These are phyloP conservation scores for Penicillium griseofulvum DNA, from an alignment of 2,329 filamentous ascomycete genomes.

Conservation along the genomic window DNA sequence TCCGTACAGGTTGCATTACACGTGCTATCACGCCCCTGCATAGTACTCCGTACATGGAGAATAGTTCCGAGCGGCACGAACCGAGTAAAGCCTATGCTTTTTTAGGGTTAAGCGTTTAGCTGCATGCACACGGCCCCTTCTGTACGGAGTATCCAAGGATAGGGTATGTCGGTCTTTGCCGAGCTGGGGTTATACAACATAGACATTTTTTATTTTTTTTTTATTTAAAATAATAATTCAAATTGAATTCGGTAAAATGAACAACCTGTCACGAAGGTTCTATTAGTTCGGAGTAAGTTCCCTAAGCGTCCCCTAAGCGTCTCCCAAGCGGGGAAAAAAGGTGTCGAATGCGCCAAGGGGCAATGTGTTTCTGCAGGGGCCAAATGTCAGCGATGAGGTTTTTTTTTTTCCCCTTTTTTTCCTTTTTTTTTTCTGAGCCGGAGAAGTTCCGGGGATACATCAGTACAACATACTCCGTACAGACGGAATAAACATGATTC, in stretches of 20 bases:
- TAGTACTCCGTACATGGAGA: neutral
- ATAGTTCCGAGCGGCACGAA: conserved; percentile 7
- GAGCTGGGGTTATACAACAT: neutral
- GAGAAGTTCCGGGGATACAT: neutral
- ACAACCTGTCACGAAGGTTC: neutral
- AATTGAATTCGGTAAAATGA: neutral
- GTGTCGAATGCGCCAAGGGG: no score
- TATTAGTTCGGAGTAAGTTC: neutral
- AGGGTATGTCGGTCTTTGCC: neutral
- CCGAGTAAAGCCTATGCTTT: neutral
- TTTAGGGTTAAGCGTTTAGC: conserved; percentile 5
- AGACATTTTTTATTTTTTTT: no score
- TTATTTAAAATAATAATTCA: neutral
- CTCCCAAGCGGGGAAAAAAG: neutral
- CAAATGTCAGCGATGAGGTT: no score
- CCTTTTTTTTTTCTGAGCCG: no score
- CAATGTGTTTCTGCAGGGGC: neutral
- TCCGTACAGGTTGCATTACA: neutral
- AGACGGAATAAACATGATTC: no score
- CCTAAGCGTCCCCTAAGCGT: no score
- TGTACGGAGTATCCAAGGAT: neutral
- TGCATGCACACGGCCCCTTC: neutral
- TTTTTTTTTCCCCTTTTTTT: no score
- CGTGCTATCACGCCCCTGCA: conserved; percentile 1
- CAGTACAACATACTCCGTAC: no score